Base-by-base conservation (phyloP, 1,139 yeast species). In the Martiniozyma asiatica region DNA sequence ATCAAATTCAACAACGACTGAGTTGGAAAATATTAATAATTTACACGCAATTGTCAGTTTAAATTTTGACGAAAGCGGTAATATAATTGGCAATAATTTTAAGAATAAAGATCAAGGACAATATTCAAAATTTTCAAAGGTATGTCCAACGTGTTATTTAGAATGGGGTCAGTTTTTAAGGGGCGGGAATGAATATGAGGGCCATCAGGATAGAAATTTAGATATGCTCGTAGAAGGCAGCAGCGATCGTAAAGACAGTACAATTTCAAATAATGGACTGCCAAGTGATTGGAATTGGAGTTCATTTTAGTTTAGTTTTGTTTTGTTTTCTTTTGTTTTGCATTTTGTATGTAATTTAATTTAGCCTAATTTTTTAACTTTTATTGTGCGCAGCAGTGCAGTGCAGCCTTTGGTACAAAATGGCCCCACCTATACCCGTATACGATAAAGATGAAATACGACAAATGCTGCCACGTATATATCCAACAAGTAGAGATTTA, bases 231-330 rank as follows among this genome's bases (percentile, higher is more conserved):
- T 17, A 8, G 33, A 26, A 12, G 38, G 25, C 8, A 20, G 25
- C 12, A 35, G 37, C 11, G 42, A 35, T 6, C 41, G 48, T 19
- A 34, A 41, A 26, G 42, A 41, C 25, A 40, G 47, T 25, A 38
- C n/a, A n/a, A n/a, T 35, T 10, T 22, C 32, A 9, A 10, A 11
- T 7, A 19, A 14, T 22, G 67, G 72, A 36, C 73, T 74, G 11
- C 82, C 82, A 7, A 77, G 72, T 16, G 76, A 74, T 44, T 75
- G 84, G 84, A 73, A 72, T 40, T 75, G 85, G 85, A 70, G 78
- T 44, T 72, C 80, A 12, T 74, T 74, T 46, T 74, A 17, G n/a
- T n/a, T n/a, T n/a, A n/a, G n/a, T n/a, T n/a, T n/a, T n/a, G n/a
- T n/a, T n/a, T n/a, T n/a, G n/a, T n/a, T n/a, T n/a, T n/a, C n/a